Conservation (phyloP, 1,139 yeast species). For the Yamadazyma siamensis region DNA sequence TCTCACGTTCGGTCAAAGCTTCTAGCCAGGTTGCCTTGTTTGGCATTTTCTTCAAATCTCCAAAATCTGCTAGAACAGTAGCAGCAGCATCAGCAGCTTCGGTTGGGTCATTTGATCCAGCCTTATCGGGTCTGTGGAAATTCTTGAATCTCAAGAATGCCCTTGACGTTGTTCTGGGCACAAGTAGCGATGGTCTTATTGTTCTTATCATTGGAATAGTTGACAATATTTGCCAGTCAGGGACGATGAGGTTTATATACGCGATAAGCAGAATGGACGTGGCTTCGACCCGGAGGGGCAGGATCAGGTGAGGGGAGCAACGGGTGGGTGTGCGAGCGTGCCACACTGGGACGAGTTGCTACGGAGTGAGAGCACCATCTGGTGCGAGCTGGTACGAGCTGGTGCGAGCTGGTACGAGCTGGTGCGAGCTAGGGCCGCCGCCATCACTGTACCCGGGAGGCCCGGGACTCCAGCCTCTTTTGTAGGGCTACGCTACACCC, state of each 20-base stretch:
- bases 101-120: conserved; percentile 42
- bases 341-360: too few species aligned
- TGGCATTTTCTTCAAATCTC: conserved; percentile 33
- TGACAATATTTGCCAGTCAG: conserved; percentile 1
- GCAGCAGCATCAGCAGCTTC: conserved; percentile 71
- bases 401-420: too few species aligned
- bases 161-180: too few species aligned
- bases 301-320: too few species aligned
- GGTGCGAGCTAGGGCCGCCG: too few species aligned
- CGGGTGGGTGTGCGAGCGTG: too few species aligned
- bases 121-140: conserved; percentile 37
- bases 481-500: too few species aligned
- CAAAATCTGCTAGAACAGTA: conserved; percentile 54
- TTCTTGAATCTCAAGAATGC: conserved; percentile 15
- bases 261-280: conserved; percentile 1
- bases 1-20: conserved; percentile 72
- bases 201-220: not conserved
- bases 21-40: conserved; percentile 80
- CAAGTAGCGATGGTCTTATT: not conserved
- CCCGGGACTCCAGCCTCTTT: too few species aligned
- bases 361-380: too few species aligned
- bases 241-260: not conserved
- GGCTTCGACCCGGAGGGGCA: too few species aligned
- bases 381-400: too few species aligned
- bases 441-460: too few species aligned